Base-by-base conservation (phyloP, 2,329 filamentous ascomycete genomes). In the Paecilomyces dactylethromorphus region DNA sequence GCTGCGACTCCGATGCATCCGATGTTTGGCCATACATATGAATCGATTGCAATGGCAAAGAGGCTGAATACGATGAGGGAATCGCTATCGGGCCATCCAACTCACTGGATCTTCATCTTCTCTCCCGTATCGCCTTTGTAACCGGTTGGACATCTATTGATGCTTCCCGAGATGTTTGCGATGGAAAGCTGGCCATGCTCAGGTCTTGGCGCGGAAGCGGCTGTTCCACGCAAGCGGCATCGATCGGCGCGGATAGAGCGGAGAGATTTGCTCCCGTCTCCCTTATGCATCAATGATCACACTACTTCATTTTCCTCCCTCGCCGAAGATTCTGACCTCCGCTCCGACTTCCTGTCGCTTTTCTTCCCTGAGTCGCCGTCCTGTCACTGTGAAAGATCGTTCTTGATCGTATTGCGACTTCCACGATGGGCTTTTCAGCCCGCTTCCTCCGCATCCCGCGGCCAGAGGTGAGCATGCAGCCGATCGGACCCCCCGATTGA, bases 401-500 rank as follows among this genome's bases (percentile, higher is more conserved):
- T 58, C 45, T 45, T 54, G 58, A 61, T 62, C 39, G 50, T 45
- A 13, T 62, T 54, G 53, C 56, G 59, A 53, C 54, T 31, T 58
- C 39, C 61, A 71, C 53, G 51, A 77, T 77, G 75, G 74, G 74
- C 60, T 69, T 74, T 56, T 66, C 68, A 66, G 66, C 71, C 65
- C 77, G 77, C 59, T 72, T 77, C 62, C 66, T 80, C 71, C 78
- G 79, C 74, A 74, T 80, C 62, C 78, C 77, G 71, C 77, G 78
- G 73, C 79, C 79, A 68, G 72, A 79, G 74, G 78, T 79, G 50
- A 13, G 50, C 21, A 21, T 21, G 50, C n/a, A 26, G 2, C 11
- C 3, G 22, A 29, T 13, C 50, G 13, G 39, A 39, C 45, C 52
- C 52, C n/a, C 50, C 56, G 13, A 53, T 51, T 57, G 22, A 59